phyloP scores from a whole-genome alignment of 305 asterid species.

The Ajuga reptans region DNA sequence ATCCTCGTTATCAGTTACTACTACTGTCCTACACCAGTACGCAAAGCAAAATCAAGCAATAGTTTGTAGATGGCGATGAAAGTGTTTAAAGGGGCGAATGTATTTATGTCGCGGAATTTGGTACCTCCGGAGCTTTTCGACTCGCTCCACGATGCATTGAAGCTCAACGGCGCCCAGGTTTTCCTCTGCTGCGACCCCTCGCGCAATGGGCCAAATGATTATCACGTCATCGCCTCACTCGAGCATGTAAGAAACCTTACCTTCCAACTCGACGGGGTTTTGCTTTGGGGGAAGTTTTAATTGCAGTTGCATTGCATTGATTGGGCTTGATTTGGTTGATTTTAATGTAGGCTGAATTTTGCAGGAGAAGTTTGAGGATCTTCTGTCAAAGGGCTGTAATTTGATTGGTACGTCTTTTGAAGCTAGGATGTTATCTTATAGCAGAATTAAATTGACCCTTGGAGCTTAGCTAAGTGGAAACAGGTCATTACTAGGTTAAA shows the following conservation, averaged over 20 bases:
- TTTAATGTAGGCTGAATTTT: conserved; percentile 20
- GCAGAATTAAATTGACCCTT: not conserved
- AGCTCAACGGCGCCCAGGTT: conserved; percentile 83
- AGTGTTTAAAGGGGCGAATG: conserved; percentile 66
- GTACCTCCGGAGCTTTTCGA: conserved; percentile 93
- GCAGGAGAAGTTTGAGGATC: conserved; percentile 81
- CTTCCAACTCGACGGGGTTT: not conserved
- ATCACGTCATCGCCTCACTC: conserved; percentile 70
- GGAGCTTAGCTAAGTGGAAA: conserved; percentile 4
- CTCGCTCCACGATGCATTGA: conserved; percentile 82
- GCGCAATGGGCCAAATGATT: conserved; percentile 65
- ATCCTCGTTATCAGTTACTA: not conserved
- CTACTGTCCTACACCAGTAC: not conserved
- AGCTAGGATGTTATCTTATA: not conserved
- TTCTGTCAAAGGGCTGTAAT: conserved; percentile 73
- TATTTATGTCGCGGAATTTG: conserved; percentile 68
- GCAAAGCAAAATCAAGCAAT: not conserved
- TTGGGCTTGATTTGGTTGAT: not conserved
- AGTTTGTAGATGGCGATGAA: conserved; percentile 38
- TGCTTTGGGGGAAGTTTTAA: conserved; percentile 2
- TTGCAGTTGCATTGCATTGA: conserved; percentile 8
- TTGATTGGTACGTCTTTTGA: conserved; percentile 52
- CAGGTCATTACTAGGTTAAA: not conserved
- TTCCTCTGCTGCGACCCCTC: conserved; percentile 85
- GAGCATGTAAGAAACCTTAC: conserved; percentile 48